Conservation (phyloP, 2,329 filamentous ascomycete species). For the Diaporthe destruens region DNA sequence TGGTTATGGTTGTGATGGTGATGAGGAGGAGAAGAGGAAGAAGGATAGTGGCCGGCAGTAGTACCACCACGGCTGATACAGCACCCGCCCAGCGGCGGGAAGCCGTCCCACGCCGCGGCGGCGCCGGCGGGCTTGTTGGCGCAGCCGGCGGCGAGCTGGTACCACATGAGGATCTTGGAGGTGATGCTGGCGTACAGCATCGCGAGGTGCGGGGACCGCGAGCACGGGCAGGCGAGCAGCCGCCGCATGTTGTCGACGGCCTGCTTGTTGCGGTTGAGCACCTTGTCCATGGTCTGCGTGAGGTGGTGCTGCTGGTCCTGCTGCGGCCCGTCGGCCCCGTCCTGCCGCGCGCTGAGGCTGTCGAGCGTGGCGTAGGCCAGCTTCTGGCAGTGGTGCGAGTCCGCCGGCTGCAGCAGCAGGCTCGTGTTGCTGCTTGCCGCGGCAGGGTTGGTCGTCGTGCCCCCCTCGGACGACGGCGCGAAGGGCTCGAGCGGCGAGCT, state of each 20-base stretch:
- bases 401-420: conserved; percentile 31
- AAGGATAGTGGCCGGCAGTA: not conserved
- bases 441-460: not conserved
- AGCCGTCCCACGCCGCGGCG: conserved; percentile 38
- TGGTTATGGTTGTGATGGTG: conserved; percentile 3
- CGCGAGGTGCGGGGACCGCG: conserved; percentile 39
- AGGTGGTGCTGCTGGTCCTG: conserved; percentile 26
- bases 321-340: not conserved
- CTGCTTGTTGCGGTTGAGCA: conserved; percentile 42
- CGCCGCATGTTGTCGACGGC: conserved; percentile 41
- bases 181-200: conserved; percentile 42
- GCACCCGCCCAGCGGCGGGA: conserved; percentile 18
- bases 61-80: not conserved
- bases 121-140: conserved; percentile 27
- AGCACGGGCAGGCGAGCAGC: conserved; percentile 40
- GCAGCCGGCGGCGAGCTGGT: conserved; percentile 41
- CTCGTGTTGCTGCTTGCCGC: not conserved
- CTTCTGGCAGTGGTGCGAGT: conserved; percentile 40
- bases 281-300: conserved; percentile 42
- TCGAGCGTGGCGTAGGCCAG: conserved; percentile 38
- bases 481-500: conserved; percentile 34
- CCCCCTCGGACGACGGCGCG: conserved; percentile 1
- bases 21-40: too few relatives aligned
- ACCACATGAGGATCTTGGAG: conserved; percentile 43
- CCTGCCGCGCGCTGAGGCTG: conserved; percentile 36